Evolutionary conservation across 2,329 filamentous ascomycete species (phyloP).

Genomic region (Pyrenophora teres): DNA sequence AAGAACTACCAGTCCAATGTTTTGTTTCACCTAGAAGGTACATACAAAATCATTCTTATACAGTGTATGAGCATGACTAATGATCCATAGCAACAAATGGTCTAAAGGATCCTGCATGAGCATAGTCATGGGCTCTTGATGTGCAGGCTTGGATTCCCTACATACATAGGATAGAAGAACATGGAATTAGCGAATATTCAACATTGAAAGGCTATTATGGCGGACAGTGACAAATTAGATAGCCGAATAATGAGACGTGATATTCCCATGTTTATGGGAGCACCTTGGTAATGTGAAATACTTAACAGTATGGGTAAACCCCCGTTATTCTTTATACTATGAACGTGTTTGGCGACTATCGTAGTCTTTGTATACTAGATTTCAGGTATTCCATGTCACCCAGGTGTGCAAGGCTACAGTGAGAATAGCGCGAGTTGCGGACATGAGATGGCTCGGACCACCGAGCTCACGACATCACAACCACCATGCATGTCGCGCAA

Average conservation of each 20-base stretch:
- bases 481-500: slow-evolving; percentile 22
- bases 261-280: neutral
- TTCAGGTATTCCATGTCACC: no score
- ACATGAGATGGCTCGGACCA: slow-evolving; percentile 30
- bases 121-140: neutral
- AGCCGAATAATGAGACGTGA: no score
- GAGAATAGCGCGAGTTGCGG: slow-evolving; percentile 8
- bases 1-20: slow-evolving; percentile 99
- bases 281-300: no score
- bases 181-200: neutral
- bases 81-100: slow-evolving; percentile 72
- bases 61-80: neutral
- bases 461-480: slow-evolving; percentile 23
- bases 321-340: no score
- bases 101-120: slow-evolving; percentile 74
- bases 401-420: neutral
- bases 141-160: neutral
- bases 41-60: neutral
- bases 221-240: no score
- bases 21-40: slow-evolving; percentile 95
- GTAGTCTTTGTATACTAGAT: no score
- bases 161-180: neutral
- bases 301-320: no score
- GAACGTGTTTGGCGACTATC: no score
- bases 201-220: no score